These are phyloP conservation scores for Melampsora americana DNA, from an alignment of 1,284 basidiomycete species.

Conservation along the genomic window DNA sequence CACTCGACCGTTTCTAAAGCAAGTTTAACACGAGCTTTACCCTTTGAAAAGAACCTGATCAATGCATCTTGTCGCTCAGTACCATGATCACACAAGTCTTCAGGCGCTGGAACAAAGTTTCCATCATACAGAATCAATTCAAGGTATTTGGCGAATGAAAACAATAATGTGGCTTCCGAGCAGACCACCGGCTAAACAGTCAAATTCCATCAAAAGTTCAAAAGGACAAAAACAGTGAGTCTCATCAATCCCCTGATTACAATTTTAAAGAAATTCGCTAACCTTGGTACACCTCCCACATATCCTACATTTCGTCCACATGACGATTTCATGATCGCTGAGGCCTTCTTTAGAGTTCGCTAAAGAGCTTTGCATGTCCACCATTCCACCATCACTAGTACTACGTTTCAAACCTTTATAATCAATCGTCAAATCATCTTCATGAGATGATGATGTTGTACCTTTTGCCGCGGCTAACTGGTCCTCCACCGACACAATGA, in stretches of 20 bases:
- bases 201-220: background rate
- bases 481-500: constrained; percentile 1
- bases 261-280: background rate
- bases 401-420: background rate
- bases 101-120: constrained; percentile 1
- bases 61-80: background rate
- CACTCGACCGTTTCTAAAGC: constrained; percentile 5
- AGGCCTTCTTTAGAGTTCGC: too few relatives aligned
- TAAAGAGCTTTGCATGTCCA: background rate
- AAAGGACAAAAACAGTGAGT: background rate
- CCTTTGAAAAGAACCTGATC: constrained; percentile 6
- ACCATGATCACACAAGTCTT: constrained; percentile 8
- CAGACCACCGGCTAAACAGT: background rate
- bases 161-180: constrained; percentile 49
- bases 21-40: background rate
- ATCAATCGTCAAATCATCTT: background rate
- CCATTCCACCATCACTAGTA: background rate
- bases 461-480: background rate
- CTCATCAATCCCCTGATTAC: background rate
- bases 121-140: constrained; percentile 49
- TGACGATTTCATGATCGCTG: background rate
- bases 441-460: background rate
- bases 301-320: constrained; percentile 5
- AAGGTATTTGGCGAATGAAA: constrained; percentile 50
- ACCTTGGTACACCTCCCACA: constrained; percentile 10